Base-by-base conservation (phyloP, 208 protist genomes). In the Wallacemonas rigidus region DNA sequence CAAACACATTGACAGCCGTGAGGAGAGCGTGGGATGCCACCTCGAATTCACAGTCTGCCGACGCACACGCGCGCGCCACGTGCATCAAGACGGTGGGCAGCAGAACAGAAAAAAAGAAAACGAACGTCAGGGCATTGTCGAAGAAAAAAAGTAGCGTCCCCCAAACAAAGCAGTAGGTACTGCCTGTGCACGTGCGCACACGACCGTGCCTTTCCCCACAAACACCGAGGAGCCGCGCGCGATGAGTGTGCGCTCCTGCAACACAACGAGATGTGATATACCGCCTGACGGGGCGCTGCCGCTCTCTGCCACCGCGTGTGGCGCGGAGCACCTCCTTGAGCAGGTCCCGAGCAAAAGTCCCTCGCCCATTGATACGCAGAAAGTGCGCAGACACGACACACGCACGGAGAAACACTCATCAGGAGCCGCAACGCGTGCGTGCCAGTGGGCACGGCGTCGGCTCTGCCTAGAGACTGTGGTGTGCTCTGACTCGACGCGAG, bases 21-120 rank as follows among this genome's bases (percentile, higher is more conserved):
- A n/a, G 15, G 54, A 58, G 54, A 58, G 54, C 8, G 54, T 58
- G 54, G 54, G 54, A 58, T 58, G 54, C 54, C 54, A 58, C 47
- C 47, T 15, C 12, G 47, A 5, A 58, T 58, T 58, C 54, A 58
- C 54, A 58, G 54, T 17, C 54, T n/a, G 7, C 48, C 5, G 5
- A n/a, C n/a, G n/a, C 36, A 17, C 54, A 58, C 54, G 54, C 15
- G 5, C 54, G 17, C 54, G 15, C 12, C 54, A 58, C 54, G 17
- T n/a, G n/a, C n/a, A n/a, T n/a, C n/a, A n/a, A n/a, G n/a, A n/a
- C n/a, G n/a, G n/a, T n/a, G n/a, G n/a, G 40, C 17, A 61, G 14
- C 55, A 70, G 7, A 43, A 70, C 11, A 40, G 12, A 7, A 6
- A 72, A 50, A 72, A 72, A 74, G 56, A 74, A 60, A 56, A 67